Base-by-base conservation (phyloP, 129 eudicot genomes). In the Ambrosia artemisiifolia region DNA sequence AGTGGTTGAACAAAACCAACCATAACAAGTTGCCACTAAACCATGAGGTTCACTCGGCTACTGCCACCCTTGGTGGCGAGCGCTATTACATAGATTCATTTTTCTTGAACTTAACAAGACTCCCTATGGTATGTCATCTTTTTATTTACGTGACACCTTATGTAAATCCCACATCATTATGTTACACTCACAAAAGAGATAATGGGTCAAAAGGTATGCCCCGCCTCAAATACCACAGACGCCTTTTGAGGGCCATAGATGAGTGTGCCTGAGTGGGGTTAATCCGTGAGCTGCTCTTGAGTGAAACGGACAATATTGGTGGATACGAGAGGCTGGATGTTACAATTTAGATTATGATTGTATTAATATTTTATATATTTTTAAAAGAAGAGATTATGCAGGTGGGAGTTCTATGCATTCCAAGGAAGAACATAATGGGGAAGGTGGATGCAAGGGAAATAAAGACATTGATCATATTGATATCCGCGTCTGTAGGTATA, bases 341-440 rank as follows among this genome's bases (percentile, higher is more conserved):
- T 1, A 24, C 28, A 24, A 67, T 47, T 28, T 67, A 47, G 24
- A 46, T 14, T 24, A 24, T 24, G 28, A 24, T 24, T 0, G 28
- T 24, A 24, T 24, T 24, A 24, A 24, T 24, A 24, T 24, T 24
- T 24, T 24, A 24, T 24, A 24, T 24, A 24, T 24, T 24, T 24
- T 24, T 24, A 24, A 24, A 36, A 33, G 5, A 36, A 51, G 5
- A 20, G 8, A 48, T 28, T 38, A 18, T 76, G 40, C 92, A 92
- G 98, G 95, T 88, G 72, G 98, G 98, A 35, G 98, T 94, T 79
- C 83, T 94, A 20, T 86, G 92, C 69, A 83, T 94, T 75, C 98
- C 98, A 69, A 82, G 98, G 77, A 83, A 94, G 48, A 87, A 86
- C 72, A 88, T 94, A 80, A 94, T 94, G 98, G 96, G 98, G 62